Evolutionary conservation across 352 stramenopile species (phyloP).

Genomic region (Phytophthora brassicae): DNA sequence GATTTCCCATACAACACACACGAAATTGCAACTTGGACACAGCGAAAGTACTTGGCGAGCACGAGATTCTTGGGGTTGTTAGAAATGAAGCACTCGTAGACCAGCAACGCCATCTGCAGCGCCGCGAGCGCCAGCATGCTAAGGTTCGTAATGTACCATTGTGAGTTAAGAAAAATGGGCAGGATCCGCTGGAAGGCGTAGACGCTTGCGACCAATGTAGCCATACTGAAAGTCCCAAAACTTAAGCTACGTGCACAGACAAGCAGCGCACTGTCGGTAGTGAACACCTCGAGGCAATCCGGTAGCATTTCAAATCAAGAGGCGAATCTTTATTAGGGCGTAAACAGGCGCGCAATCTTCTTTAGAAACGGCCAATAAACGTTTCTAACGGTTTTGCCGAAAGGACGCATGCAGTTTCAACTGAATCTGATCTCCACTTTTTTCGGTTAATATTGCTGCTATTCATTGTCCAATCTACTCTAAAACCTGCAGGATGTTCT

Average conservation of each 20-base stretch:
- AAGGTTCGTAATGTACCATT: conserved; percentile 64
- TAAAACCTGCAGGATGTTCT: conserved; percentile 12
- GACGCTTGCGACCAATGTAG: conserved; percentile 44
- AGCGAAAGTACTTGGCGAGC: conserved; percentile 71
- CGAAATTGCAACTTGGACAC: conserved; percentile 64
- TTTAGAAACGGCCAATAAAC: not conserved
- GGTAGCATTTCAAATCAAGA: conserved; percentile 30
- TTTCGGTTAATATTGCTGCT: no score
- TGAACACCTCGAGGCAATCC: conserved; percentile 51
- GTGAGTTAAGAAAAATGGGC: conserved; percentile 56
- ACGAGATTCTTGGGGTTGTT: conserved; percentile 68
- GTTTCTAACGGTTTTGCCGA: conserved; percentile 1
- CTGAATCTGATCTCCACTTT: no score
- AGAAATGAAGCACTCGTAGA: conserved; percentile 59
- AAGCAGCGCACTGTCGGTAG: conserved; percentile 38
- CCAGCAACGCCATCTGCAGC: conserved; percentile 67
- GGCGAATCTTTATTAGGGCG: conserved; percentile 12
- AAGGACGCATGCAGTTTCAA: conserved; percentile 8
- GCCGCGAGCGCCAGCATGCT: conserved; percentile 57
- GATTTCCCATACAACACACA: conserved; percentile 72
- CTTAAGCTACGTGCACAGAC: conserved; percentile 63
- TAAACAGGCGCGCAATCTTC: not conserved
- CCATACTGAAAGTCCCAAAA: conserved; percentile 57
- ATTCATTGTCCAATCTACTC: conserved; percentile 4
- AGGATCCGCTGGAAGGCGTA: conserved; percentile 54